Evolutionary conservation across 2,329 filamentous ascomycete species (phyloP).

Genomic region (Parasarocladium wereldwijsianum): DNA sequence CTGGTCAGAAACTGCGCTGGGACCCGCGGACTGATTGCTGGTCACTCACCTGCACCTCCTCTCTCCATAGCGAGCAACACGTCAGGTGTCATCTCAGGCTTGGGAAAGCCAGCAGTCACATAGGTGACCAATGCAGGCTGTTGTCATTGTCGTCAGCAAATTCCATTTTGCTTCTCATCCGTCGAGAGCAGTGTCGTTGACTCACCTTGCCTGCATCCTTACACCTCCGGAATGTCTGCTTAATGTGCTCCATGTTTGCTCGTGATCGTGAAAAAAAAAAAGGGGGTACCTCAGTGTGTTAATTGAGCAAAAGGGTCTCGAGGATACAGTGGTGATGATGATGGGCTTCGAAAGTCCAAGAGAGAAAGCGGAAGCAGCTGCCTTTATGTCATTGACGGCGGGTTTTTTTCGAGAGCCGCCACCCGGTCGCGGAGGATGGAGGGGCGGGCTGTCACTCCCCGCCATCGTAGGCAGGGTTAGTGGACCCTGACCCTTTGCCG

Average conservation of each 20-base stretch:
- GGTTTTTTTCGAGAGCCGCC: too few relatives aligned
- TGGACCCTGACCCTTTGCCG: too few relatives aligned
- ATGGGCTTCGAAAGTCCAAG: too few relatives aligned
- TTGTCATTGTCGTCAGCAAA: constrained; percentile 5
- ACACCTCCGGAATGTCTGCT: constrained; percentile 44
- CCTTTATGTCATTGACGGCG: too few relatives aligned
- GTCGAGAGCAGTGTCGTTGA: constrained; percentile 6
- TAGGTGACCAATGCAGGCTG: constrained; percentile 85
- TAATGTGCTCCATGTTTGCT: constrained; percentile 38
- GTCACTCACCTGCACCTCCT: constrained; percentile 64
- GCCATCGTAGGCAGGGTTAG: too few relatives aligned
- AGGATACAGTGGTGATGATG: too few relatives aligned
- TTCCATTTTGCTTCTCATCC: constrained; percentile 8
- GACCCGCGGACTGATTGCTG: constrained; percentile 1
- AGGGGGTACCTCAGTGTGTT: too few relatives aligned
- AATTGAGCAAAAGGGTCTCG: too few relatives aligned
- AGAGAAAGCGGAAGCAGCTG: too few relatives aligned
- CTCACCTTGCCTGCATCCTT: constrained; percentile 43
- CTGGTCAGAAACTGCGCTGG: background rate
- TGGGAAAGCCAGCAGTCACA: constrained; percentile 88
- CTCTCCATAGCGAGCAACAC: constrained; percentile 82
- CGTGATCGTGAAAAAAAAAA: too few relatives aligned
- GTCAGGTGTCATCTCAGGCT: constrained; percentile 64
- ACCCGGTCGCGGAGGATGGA: too few relatives aligned
- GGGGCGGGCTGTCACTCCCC: too few relatives aligned